Evolutionary conservation across 208 protist species (phyloP), one percentile per base, ranked within the genome.

Genomic region (Balamuthia mandrillaris): DNA sequence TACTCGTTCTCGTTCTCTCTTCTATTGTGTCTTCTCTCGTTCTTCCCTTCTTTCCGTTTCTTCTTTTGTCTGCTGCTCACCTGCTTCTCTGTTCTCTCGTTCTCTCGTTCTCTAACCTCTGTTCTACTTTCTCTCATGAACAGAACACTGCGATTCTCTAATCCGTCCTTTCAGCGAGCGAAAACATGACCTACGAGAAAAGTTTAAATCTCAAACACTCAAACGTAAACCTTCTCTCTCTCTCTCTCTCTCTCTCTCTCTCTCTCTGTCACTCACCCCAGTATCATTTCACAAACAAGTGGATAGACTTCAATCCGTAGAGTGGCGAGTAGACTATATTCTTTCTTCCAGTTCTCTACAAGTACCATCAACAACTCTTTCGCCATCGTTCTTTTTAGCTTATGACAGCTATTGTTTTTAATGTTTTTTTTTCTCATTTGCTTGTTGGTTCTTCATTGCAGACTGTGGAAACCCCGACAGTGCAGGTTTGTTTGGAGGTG

Each of bases 321-420:
- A 90, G 42, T 90, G 82, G 82, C 82, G 87, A 66, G 82, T 90
- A 1, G 87, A 90, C 63, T 90, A 84, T 63, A 42, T 90, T 7
- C 58, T 66, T 2, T 1, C 58, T 24, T 66, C 58, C 1, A 27
- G 41, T 24, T 42, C 33, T 35, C 58, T 66, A 27, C 33, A 37
- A 6, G 58, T 66, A 33, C 24, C 2, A 31, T 9, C 29, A 2
- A 14, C 29, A 16, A 31, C 6, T 58, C 6, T 58, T 2, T 14
- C 29, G 6, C 29, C 4, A 31, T 58, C 6, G 2, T 58, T 14
- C 29, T 58, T 31, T 58, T 58, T 31, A 31, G n/a, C n/a, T 58
- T 58, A 52, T 52, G n/a, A 9, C 29, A 31, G 7, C 29, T 58
- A 52, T 10, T 10, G 10, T n/a, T 52, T 52, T 10, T n/a, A 52